Base-by-base conservation (phyloP, 768 basidiomycete species). In the Psilocybe azurescens region DNA sequence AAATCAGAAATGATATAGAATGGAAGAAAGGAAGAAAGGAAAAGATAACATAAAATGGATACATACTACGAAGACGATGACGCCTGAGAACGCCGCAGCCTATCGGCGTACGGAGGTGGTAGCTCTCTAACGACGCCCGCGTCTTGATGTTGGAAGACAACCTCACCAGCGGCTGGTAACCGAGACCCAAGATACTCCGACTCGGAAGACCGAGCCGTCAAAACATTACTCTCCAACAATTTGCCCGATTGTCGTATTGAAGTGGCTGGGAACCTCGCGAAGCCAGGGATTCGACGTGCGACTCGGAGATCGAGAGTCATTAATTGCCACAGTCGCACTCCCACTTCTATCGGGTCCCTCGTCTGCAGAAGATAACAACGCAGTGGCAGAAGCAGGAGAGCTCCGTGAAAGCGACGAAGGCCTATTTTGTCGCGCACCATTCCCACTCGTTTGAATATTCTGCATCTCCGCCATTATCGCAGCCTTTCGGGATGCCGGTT, bases 71-170 rank as follows among this genome's bases (percentile, higher is more conserved):
- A 62, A 10, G 61, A 62, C 24, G 61, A 62, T 16, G 41, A 9
- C 7, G 51, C 51, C 11, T 51, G 41, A 16, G 61, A 48, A 3
- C 46, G 44, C 33, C 56, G 57, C 7, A 52, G 24, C 56, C 56
- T 49, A 36, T 62, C 56, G 16, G 55, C 53, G 30, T 65, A 65
- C 2, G 64, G 64, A 51, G 64, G 64, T 13, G 64, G 64, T 28
- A 65, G 32, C 33, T 62, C 64, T 38, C 58, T 28, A 30, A 56
- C 64, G 2, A 36, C 6, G 13, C 48, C 64, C 8, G 33, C 64
- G 47, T 65, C 64, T 48, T 39, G n/a, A 57, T 65, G 64, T 18
- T 65, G 64, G 39, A 61, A 59, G 5, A 65, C 54, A 16, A 14
- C 41, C 36, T 39, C 57, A 5, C 24, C 58, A 28, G 36, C 52